phyloP scores from a whole-genome alignment of 345 rosid species.

The Brassica napus region DNA sequence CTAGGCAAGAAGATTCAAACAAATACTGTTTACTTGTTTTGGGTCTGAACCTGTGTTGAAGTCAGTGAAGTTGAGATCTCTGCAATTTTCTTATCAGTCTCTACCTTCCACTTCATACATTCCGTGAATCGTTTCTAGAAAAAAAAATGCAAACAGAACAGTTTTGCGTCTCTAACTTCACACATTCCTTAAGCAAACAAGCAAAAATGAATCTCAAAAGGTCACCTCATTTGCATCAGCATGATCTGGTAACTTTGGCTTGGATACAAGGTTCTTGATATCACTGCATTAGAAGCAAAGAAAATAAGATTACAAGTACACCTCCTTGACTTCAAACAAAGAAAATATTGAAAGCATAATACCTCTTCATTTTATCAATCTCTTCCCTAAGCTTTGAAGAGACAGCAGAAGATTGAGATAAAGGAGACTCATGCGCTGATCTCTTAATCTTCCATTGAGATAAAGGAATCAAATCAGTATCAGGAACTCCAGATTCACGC shows the following conservation, averaged over 20 bases:
- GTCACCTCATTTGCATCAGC: constrained; percentile 59
- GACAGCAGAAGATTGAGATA: constrained; percentile 49
- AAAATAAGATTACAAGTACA: background rate
- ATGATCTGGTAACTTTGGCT: constrained; percentile 53
- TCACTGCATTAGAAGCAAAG: constrained; percentile 50
- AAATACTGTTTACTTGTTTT: background rate
- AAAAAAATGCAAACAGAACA: constrained; percentile 5
- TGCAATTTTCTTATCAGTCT: constrained; percentile 56
- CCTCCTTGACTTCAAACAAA: background rate
- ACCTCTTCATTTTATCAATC: constrained; percentile 61
- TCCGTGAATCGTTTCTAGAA: constrained; percentile 60
- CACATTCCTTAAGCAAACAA: background rate
- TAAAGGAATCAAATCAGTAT: constrained; percentile 59
- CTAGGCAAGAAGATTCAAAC: constrained; percentile 3
- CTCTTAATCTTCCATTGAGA: constrained; percentile 55
- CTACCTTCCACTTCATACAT: constrained; percentile 52
- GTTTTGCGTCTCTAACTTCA: constrained; percentile 11
- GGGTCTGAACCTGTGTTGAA: constrained; percentile 61
- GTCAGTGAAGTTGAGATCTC: constrained; percentile 71
- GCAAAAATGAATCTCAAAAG: constrained; percentile 11
- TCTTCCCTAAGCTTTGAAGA: constrained; percentile 56
- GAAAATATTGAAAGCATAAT: background rate
- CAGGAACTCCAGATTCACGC: constrained; percentile 61
- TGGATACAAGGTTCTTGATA: constrained; percentile 50
- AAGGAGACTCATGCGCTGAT: constrained; percentile 49